A percentile compares a stretch with the other conserved stretches of the same genome.
Evolutionary conservation across 805 yeast genomes (phyloP).

Genomic region (Nakazawaea sp.): DNA sequence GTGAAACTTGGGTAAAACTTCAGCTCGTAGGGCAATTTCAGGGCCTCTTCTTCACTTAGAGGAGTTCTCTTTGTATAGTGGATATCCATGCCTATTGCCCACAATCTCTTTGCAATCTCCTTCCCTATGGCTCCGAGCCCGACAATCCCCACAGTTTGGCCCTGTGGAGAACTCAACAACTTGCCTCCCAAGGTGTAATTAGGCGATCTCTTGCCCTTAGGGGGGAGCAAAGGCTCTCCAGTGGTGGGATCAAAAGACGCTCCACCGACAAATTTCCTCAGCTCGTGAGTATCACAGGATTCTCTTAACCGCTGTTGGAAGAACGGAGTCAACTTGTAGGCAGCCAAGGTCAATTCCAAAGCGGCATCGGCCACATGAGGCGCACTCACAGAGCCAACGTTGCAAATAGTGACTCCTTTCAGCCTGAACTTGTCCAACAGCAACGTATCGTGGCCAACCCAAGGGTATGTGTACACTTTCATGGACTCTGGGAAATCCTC

Average conservation of each 20-base stretch:
- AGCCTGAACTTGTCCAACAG: slow-evolving; percentile 34
- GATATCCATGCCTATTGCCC: slow-evolving; percentile 51
- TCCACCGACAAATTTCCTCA: slow-evolving; percentile 28
- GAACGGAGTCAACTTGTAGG: slow-evolving; percentile 44
- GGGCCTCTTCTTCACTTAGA: slow-evolving; percentile 19
- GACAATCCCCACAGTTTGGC: slow-evolving; percentile 44
- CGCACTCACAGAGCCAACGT: slow-evolving; percentile 30
- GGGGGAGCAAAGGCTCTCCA: slow-evolving; percentile 27
- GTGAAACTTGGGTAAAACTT: slow-evolving; percentile 28
- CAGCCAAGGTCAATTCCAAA: slow-evolving; percentile 39
- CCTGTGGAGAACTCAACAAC: slow-evolving; percentile 35
- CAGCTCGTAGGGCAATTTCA: slow-evolving; percentile 25
- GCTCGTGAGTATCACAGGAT: slow-evolving; percentile 29
- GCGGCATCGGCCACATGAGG: slow-evolving; percentile 58
- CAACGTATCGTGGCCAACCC: slow-evolving; percentile 52
- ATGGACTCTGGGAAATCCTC: slow-evolving; percentile 36
- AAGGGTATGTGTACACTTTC: slow-evolving; percentile 43
- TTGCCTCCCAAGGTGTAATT: slow-evolving; percentile 32
- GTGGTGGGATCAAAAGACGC: slow-evolving; percentile 24
- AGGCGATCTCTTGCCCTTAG: slow-evolving; percentile 21
- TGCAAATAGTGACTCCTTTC: slow-evolving; percentile 37
- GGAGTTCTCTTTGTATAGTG: slow-evolving; percentile 45
- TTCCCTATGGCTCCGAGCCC: slow-evolving; percentile 62
- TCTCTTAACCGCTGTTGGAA: slow-evolving; percentile 31
- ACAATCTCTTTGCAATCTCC: slow-evolving; percentile 41